Evolutionary conservation across 306 rosid genomes (phyloP), one percentile per base, ranked within the genome.

Genomic region (Fragaria iinumae): DNA sequence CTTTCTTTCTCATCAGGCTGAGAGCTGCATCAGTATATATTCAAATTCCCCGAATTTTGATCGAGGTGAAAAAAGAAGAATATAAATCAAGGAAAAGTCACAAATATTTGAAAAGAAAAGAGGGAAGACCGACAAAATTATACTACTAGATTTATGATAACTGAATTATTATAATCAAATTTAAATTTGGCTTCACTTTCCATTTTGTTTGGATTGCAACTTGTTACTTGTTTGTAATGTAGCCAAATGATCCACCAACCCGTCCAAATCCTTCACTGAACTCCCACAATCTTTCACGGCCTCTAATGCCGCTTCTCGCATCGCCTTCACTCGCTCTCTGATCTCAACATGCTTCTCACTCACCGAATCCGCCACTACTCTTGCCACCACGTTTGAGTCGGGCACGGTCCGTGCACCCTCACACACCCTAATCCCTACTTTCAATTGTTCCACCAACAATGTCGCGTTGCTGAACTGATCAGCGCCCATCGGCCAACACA

Each of bases 401-500:
- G 84, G 86, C 47, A 87, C 80, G 1, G 60, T 49, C 0, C 11
- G 7, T 0, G 14, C 47, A 1, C 89, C 93, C 49, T 84, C 89
- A 27, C 89, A 75, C 2, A 83, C 85, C 62, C 21, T 77, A 20
- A 17, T 75, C 0, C 78, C 89, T 12, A 81, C 82, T 45, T 81
- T 77, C 44, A 83, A 59, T 47, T 83, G 73, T n/a, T 84, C 87
- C 80, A 84, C 89, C 41, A 89, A 71, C 55, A 89, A 63, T 20
- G 82, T 83, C 2, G 86, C 82, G 16, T 86, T 39, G 27, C 52
- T 64, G 11, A 53, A 89, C 1, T 89, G 93, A 57, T 89, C 88
- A 0, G 93, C 86, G 0, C 71, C 29, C 80, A 87, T 72, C 0
- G 93, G 89, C 93, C 90, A 89, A 5, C 81, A 80, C 25, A 89